These are phyloP conservation scores for Euphorbia schlechtendalii DNA, from an alignment of 441 rosid species.

Conservation along the genomic window DNA sequence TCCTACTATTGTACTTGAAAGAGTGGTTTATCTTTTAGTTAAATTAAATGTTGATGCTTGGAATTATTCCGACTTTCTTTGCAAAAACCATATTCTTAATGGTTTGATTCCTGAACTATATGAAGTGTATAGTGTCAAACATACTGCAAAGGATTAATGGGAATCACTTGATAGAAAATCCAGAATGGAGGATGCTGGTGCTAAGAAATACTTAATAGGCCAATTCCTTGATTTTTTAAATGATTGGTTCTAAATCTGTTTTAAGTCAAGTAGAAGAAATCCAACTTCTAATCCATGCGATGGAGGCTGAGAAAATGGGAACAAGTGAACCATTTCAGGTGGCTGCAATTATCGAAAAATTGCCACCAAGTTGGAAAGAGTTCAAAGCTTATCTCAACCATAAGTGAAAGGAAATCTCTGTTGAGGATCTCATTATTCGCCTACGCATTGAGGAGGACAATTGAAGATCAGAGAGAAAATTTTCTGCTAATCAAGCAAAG, in stretches of 20 bases:
- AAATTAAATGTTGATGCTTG: no score
- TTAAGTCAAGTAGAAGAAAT: neutral
- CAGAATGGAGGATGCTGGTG: neutral
- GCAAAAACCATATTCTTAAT: neutral
- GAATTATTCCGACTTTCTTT: neutral
- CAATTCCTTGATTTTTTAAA: neutral
- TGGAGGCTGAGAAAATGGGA: neutral
- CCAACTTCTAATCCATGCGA: neutral
- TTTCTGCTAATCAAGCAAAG: no score
- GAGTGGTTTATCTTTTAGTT: no score
- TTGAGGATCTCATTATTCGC: neutral
- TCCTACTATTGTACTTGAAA: neutral
- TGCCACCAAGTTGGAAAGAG: neutral
- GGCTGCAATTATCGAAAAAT: neutral
- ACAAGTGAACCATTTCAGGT: neutral
- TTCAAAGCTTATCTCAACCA: neutral
- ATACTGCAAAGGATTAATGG: neutral
- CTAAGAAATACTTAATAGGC: neutral
- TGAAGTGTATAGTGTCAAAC: neutral
- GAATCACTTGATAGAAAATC: neutral
- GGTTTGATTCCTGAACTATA: neutral
- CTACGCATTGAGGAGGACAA: neutral
- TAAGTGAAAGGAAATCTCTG: neutral
- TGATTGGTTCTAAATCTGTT: neutral
- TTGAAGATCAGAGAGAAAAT: neutral